These are phyloP conservation scores for Brassica cretica DNA, from an alignment of 345 rosid genomes.

Conservation along the genomic window DNA sequence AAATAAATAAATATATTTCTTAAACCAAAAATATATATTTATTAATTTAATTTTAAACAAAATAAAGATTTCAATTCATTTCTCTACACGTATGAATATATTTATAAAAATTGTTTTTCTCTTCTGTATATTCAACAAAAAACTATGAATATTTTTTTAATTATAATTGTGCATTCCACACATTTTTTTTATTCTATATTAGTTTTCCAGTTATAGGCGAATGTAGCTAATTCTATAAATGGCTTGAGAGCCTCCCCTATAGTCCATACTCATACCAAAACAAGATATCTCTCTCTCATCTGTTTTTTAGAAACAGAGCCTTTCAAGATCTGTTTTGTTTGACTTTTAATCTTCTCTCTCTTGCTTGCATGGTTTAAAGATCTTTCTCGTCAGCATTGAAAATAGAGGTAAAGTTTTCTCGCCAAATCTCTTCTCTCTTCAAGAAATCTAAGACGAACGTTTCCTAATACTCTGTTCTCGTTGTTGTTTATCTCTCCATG, in stretches of 20 bases:
- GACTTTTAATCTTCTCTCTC: neutral
- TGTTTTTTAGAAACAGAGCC: neutral
- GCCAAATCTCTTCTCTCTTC: neutral
- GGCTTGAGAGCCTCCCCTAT: neutral
- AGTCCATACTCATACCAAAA: slow-evolving; percentile 17
- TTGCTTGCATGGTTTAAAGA: neutral
- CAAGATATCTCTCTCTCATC: neutral
- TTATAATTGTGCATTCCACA: neutral
- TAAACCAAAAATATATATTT: neutral
- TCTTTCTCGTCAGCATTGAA: slow-evolving; percentile 26
- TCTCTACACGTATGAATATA: neutral
- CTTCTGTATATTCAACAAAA: neutral
- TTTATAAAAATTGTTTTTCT: too few species aligned
- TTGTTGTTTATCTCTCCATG: neutral
- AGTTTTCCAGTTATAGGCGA: neutral
- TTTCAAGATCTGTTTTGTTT: slow-evolving; percentile 12
- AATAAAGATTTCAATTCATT: neutral
- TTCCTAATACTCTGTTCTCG: neutral
- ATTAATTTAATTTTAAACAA: neutral
- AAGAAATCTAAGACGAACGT: neutral
- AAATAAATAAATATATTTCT: too few species aligned
- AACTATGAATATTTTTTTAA: too few species aligned
- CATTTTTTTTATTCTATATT: neutral
- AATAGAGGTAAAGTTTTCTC: slow-evolving; percentile 18
- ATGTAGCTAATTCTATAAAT: neutral